Conservation (phyloP, 192 early-diverging fungal species). For the Coemansia javaensis region DNA sequence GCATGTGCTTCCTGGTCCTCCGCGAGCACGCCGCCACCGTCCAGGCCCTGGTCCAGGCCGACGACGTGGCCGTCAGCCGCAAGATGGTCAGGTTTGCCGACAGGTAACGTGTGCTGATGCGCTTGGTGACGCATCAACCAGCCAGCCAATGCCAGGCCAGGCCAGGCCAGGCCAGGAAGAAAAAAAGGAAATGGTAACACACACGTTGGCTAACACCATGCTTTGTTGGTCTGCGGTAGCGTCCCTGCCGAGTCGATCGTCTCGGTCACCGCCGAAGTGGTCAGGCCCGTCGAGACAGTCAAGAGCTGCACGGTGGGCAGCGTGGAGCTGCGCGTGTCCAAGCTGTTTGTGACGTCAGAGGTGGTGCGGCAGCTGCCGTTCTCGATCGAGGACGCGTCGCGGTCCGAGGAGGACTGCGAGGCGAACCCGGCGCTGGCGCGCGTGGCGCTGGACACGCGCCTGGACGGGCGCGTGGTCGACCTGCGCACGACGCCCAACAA, state of each 20-base stretch:
- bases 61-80: constrained; percentile 79
- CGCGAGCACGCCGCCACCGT: constrained; percentile 84
- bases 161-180: too few species aligned
- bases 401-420: constrained; percentile 77
- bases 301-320: constrained; percentile 90
- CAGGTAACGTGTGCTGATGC: constrained; percentile 41
- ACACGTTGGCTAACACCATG: not conserved
- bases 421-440: constrained; percentile 63
- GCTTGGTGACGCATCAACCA: too few species aligned
- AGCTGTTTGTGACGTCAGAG: constrained; percentile 71
- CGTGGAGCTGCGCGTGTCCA: constrained; percentile 81
- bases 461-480: constrained; percentile 93
- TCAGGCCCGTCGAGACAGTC: constrained; percentile 74
- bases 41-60: constrained; percentile 75
- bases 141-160: too few species aligned
- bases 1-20: constrained; percentile 83
- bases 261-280: constrained; percentile 74
- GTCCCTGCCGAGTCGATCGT: constrained; percentile 88
- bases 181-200: too few species aligned
- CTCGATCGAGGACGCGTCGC: constrained; percentile 84
- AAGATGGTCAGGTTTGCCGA: constrained; percentile 90
- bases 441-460: constrained; percentile 84
- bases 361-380: constrained; percentile 79
- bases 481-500: constrained; percentile 94
- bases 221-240: constrained; percentile 27